Conservation (phyloP, 1,139 yeast species). For the Hyphopichia pseudoburtonii region DNA sequence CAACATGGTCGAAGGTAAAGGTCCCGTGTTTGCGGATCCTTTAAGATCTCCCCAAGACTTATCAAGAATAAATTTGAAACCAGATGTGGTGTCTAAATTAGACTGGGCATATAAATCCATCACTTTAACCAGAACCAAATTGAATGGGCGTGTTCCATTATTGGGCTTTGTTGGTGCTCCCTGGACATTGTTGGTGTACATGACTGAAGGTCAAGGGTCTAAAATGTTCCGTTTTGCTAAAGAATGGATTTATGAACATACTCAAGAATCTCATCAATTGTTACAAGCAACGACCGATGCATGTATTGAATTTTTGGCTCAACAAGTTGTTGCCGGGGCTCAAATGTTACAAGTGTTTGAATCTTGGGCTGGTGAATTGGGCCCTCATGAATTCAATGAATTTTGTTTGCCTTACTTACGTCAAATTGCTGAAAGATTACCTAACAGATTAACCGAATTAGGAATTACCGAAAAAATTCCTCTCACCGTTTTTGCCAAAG, state of each 20-base stretch:
- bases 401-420: conserved; percentile 86
- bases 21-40: conserved; percentile 92
- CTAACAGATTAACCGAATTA: conserved; percentile 65
- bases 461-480: conserved; percentile 77
- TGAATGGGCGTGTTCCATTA: conserved; percentile 88
- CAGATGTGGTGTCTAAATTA: conserved; percentile 73
- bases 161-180: conserved; percentile 98
- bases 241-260: conserved; percentile 84
- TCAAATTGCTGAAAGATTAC: conserved; percentile 72
- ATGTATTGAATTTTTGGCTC: conserved; percentile 88
- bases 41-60: conserved; percentile 73
- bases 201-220: conserved; percentile 98
- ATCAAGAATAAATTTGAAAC: conserved; percentile 53
- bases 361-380: conserved; percentile 97
- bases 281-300: conserved; percentile 82
- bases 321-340: conserved; percentile 96
- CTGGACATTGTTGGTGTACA: conserved; percentile 93
- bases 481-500: conserved; percentile 88
- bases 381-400: conserved; percentile 83
- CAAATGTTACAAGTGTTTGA: conserved; percentile 96
- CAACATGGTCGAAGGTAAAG: conserved; percentile 90
- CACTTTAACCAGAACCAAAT: conserved; percentile 77
- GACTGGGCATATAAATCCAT: conserved; percentile 96
- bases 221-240: conserved; percentile 88
- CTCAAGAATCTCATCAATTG: conserved; percentile 68